phyloP scores from a whole-genome alignment of 345 rosid species.

The Dipteronia sinensis region DNA sequence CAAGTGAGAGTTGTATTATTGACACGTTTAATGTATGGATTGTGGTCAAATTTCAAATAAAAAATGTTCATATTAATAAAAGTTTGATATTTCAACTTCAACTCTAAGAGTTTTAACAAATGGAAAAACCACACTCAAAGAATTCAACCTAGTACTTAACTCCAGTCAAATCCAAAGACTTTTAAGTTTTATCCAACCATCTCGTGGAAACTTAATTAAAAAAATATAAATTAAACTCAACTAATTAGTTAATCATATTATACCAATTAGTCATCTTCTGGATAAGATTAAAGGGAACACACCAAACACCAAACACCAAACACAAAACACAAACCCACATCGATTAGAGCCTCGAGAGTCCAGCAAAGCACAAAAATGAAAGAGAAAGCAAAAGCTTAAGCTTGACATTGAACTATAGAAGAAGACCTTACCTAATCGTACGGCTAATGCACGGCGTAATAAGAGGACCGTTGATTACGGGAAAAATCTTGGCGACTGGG shows the following conservation, averaged over 20 bases:
- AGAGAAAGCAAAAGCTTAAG: not conserved
- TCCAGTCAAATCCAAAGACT: not conserved
- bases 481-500: not conserved
- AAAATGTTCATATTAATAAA: too few relatives aligned
- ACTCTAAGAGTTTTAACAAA: too few relatives aligned
- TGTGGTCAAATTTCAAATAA: too few relatives aligned
- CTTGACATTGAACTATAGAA: not conserved
- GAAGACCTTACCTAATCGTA: slow-evolving; percentile 25
- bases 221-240: not conserved
- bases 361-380: not conserved
- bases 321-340: too few relatives aligned
- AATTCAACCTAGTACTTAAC: not conserved
- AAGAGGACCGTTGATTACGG: slow-evolving; percentile 55
- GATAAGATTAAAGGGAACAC: not conserved
- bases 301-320: not conserved
- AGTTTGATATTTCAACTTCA: not conserved
- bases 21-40: too few relatives aligned
- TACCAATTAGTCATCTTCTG: not conserved
- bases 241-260: not conserved
- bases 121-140: not conserved
- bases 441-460: slow-evolving; percentile 59
- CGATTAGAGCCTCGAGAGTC: not conserved
- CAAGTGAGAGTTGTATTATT: too few relatives aligned
- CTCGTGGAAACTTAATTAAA: not conserved
- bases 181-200: not conserved